Percentiles rank a stretch among this genome's conserved stretches.
These are phyloP conservation scores for Pyricularia pennisetigena DNA, from an alignment of 2,329 filamentous ascomycete species.

Conservation along the genomic window DNA sequence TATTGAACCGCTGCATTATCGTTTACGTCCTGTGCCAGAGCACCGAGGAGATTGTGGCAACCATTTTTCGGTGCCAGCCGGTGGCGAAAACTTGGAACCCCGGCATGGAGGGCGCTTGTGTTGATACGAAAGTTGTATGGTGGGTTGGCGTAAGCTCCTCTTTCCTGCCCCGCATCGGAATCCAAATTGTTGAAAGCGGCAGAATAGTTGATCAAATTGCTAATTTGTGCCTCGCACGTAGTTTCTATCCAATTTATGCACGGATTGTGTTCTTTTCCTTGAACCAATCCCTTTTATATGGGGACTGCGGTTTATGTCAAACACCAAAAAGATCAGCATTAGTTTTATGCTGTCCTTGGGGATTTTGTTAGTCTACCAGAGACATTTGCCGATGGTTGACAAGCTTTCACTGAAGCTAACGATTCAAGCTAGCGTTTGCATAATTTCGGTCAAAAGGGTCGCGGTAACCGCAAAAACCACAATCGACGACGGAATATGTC, in stretches of 20 bases:
- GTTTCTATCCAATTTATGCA: constrained; percentile 8
- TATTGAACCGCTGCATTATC: constrained; percentile 7
- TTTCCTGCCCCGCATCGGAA: too few species aligned
- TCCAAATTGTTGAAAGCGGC: background rate
- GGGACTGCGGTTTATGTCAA: constrained; percentile 6
- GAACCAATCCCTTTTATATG: constrained; percentile 10
- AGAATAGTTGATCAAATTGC: too few species aligned
- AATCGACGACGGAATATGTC: background rate
- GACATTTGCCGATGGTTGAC: background rate
- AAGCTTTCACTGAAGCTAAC: background rate
- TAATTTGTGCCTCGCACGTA: background rate
- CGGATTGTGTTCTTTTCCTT: constrained; percentile 9
- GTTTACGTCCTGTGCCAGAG: constrained; percentile 5
- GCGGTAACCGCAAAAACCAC: background rate
- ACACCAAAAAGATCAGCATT: constrained; percentile 6
- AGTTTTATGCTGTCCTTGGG: constrained; percentile 7
- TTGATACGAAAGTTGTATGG: background rate
- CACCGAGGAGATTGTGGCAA: constrained; percentile 4
- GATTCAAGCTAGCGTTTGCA: background rate
- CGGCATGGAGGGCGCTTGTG: constrained; percentile 1
- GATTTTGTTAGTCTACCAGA: background rate
- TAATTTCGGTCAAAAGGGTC: background rate
- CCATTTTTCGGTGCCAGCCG: constrained; percentile 6
- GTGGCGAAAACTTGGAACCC: constrained; percentile 6
- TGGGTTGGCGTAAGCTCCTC: constrained; percentile 1